Base-by-base conservation (phyloP, 2,329 filamentous ascomycete species). In the Rhynchosporium agropyri region DNA sequence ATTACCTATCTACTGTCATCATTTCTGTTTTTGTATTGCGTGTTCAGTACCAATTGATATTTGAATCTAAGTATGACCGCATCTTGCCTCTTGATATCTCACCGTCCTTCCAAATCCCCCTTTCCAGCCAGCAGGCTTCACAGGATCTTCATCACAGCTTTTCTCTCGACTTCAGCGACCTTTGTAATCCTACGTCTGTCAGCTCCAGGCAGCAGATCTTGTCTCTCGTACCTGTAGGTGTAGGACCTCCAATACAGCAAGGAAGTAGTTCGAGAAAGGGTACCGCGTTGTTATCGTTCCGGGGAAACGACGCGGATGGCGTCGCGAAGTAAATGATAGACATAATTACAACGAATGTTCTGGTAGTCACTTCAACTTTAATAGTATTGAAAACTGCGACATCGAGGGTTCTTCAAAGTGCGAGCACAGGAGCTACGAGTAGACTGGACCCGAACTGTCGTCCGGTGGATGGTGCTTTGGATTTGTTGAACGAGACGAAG, bases 111-210 rank as follows among this genome's bases (percentile, higher is more conserved):
- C 28, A 53, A 53, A 26, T 53, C 50, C 50, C 7, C 4, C 3
- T 33, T 33, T 12, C 31, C 50, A n/a, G 38, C 50, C 3, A 31
- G 50, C 31, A 38, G 50, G 29, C 50, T 53, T n/a, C 1, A 31
- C 4, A 53, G 15, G 29, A 53, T 53, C 29, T 33, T 53, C 7
- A 26, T 53, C 5, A 53, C 50, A 20, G 50, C 50, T n/a, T 53
- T 53, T n/a, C 33, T 53, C 31, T 53, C 50, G 2, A 53, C 26
- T n/a, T 38, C 50, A 2, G 50, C 50, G 13, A 53, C 50, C 12
- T 33, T 53, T 15, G 13, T 53, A 53, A 15, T 53, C 31, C 31
- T 53, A n/a, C 33, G 50, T 9, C 50, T 53, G 15, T 36, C 50
- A 12, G 31, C 50, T 26, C 50, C 50, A 1, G 50, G 50, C 12